A percentile compares a stretch with the other conserved stretches of the same genome.
Evolutionary conservation across 1,284 basidiomycete genomes (phyloP).

Genomic region (Trichosporon sp.): DNA sequence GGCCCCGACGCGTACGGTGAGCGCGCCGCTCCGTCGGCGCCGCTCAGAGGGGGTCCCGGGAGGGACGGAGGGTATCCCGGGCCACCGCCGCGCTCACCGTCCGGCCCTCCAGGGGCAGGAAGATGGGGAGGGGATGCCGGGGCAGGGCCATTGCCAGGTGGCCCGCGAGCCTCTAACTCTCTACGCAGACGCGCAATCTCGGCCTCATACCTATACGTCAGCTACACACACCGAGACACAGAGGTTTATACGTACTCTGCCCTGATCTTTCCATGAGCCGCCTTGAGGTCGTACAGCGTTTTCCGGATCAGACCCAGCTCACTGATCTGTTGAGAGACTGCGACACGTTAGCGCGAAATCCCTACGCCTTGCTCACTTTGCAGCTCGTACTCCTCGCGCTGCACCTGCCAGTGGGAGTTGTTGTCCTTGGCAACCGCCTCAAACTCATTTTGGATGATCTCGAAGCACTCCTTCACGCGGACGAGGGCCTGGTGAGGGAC

Average conservation of each 20-base stretch:
- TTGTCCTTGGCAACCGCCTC: constrained; percentile 75
- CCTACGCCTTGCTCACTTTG: constrained; percentile 66
- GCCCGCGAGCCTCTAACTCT: constrained; percentile 63
- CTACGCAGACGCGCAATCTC: constrained; percentile 69
- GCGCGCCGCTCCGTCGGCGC: constrained; percentile 33
- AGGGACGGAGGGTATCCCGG: constrained; percentile 27
- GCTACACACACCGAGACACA: neutral
- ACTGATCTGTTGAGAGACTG: constrained; percentile 70
- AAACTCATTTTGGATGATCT: constrained; percentile 82
- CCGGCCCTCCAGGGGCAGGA: constrained; percentile 36
- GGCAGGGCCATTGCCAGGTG: constrained; percentile 39
- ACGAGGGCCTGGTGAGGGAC: constrained; percentile 29
- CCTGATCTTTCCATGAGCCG: constrained; percentile 70
- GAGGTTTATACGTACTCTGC: constrained; percentile 59
- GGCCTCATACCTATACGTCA: constrained; percentile 64
- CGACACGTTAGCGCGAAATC: constrained; percentile 7
- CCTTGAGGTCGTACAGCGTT: constrained; percentile 75
- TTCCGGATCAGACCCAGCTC: constrained; percentile 74
- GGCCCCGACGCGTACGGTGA: constrained; percentile 28
- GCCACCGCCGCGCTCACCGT: constrained; percentile 14
- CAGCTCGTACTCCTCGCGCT: constrained; percentile 86
- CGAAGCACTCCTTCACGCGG: constrained; percentile 77
- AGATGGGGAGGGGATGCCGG: constrained; percentile 33
- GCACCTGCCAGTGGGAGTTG: constrained; percentile 67
- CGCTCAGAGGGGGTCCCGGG: constrained; percentile 43